These are phyloP conservation scores for Trichophyton rubrum DNA, from an alignment of 2,329 filamentous ascomycete genomes.

Conservation along the genomic window DNA sequence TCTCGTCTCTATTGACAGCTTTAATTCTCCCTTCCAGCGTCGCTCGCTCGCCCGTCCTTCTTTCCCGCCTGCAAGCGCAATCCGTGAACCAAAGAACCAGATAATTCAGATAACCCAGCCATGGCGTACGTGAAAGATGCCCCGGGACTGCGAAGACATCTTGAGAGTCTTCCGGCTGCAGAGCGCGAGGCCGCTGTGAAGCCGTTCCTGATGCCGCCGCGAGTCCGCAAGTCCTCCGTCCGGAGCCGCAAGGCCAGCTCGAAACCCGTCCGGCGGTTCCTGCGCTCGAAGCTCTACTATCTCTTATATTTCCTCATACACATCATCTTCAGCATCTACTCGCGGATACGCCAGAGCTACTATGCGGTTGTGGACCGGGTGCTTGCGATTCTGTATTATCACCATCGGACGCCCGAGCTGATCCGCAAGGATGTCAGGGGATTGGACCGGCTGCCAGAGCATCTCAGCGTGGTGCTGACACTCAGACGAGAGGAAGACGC, in stretches of 20 bases:
- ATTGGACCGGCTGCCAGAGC: conserved; percentile 62
- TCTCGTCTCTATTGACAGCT: too few relatives aligned
- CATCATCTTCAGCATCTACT: conserved; percentile 74
- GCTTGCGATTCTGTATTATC: conserved; percentile 77
- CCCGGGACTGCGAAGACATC: conserved; percentile 23
- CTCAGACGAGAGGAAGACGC: conserved; percentile 58
- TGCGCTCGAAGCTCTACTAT: conserved; percentile 33
- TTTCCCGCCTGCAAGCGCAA: not conserved
- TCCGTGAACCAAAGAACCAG: not conserved
- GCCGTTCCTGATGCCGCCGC: conserved; percentile 41
- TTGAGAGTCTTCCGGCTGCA: conserved; percentile 30
- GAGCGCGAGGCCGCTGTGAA: conserved; percentile 42
- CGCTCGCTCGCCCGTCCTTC: not conserved
- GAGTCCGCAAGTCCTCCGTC: conserved; percentile 15
- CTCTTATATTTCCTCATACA: conserved; percentile 44
- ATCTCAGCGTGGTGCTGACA: conserved; percentile 76
- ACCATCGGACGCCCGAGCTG: conserved; percentile 87
- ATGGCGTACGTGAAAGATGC: not conserved
- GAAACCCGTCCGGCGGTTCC: conserved; percentile 33
- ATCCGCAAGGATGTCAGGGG: conserved; percentile 75
- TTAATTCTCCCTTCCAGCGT: not conserved
- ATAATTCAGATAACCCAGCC: not conserved
- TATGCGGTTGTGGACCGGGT: conserved; percentile 65
- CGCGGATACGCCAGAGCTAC: conserved; percentile 68
- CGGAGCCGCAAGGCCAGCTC: conserved; percentile 14